These are phyloP conservation scores for Physcomitrellopsis africana DNA, from an alignment of 225 moss, liverwort and hornwort genomes.

Conservation along the genomic window DNA sequence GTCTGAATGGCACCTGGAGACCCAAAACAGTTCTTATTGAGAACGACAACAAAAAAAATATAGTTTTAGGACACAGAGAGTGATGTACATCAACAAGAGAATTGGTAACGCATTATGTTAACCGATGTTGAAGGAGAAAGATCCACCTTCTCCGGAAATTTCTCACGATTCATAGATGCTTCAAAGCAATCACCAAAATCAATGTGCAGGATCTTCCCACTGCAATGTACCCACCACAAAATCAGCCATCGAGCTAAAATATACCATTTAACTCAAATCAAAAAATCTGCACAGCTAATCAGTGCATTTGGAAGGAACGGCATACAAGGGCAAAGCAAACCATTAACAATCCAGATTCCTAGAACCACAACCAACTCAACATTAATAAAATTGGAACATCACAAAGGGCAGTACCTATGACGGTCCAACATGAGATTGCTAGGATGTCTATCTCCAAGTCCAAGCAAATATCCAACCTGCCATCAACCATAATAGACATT, in stretches of 20 bases:
- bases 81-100: slow-evolving; percentile 9
- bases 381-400: not conserved
- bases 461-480: slow-evolving; percentile 93
- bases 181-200: slow-evolving; percentile 99
- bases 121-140: not conserved
- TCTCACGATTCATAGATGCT: slow-evolving; percentile 98
- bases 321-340: not conserved
- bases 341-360: slow-evolving; percentile 16
- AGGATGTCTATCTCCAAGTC: slow-evolving; percentile 97
- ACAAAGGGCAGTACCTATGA: slow-evolving; percentile 56
- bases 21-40: slow-evolving; percentile 16
- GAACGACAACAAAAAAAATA: slow-evolving; percentile 22
- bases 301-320: not conserved
- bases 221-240: slow-evolving; percentile 34
- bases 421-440: slow-evolving; percentile 98
- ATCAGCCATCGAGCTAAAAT: slow-evolving; percentile 9
- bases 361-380: slow-evolving; percentile 10
- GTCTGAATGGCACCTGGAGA: slow-evolving; percentile 87
- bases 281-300: slow-evolving; percentile 1
- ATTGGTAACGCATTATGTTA: not conserved
- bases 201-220: slow-evolving; percentile 97
- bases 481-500: slow-evolving; percentile 30
- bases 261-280: slow-evolving; percentile 10
- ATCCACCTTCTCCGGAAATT: slow-evolving; percentile 94
- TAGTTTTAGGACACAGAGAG: slow-evolving; percentile 2